Conservation (phyloP, 148 eudicot species). For the Fagopyrum esculentum region DNA sequence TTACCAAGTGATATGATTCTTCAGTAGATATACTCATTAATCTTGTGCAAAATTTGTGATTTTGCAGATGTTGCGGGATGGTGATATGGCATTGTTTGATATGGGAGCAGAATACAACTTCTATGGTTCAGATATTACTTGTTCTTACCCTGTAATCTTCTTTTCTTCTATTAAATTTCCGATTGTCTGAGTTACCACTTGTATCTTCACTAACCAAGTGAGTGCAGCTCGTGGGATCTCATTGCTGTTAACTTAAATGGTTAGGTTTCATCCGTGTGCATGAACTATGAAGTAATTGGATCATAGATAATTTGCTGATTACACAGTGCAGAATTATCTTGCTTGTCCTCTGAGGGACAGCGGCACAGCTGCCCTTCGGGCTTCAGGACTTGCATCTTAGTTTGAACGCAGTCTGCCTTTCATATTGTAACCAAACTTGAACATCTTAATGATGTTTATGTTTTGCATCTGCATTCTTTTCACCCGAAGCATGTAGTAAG, state of each 20-base stretch:
- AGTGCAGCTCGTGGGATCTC: background rate
- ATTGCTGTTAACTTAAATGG: background rate
- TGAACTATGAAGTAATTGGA: background rate
- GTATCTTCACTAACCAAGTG: background rate
- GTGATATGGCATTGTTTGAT: constrained; percentile 89
- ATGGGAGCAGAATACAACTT: constrained; percentile 99
- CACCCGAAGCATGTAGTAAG: too few relatives aligned
- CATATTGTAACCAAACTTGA: background rate
- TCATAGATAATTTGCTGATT: background rate
- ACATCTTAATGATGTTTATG: background rate
- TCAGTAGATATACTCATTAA: background rate
- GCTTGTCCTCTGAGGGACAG: background rate
- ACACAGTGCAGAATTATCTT: background rate
- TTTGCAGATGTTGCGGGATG: constrained; percentile 63
- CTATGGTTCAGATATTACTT: constrained; percentile 96
- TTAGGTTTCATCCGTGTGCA: background rate
- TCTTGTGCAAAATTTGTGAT: background rate
- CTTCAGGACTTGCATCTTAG: background rate
- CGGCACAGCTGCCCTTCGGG: background rate
- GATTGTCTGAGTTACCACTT: background rate
- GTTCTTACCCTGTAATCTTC: constrained; percentile 74
- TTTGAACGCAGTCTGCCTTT: background rate
- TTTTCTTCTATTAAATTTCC: background rate
- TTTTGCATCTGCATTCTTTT: background rate
- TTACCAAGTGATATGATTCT: background rate